Evolutionary conservation across 768 basidiomycete species (phyloP).

Genomic region (Lentinus tigrinus): DNA sequence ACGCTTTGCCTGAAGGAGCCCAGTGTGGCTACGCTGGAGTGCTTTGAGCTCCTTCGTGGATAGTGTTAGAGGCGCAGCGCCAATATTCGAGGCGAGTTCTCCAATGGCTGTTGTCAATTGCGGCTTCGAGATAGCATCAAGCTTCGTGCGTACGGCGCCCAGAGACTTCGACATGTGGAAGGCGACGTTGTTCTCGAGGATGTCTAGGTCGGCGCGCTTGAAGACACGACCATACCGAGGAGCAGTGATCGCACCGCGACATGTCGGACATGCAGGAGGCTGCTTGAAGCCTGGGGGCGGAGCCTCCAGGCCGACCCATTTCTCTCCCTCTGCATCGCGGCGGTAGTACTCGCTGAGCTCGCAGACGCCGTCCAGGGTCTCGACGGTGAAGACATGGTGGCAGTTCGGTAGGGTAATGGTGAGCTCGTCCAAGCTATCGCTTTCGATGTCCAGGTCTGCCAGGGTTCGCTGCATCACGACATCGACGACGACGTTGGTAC

Average conservation of each 20-base stretch:
- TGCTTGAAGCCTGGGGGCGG: conserved; percentile 40
- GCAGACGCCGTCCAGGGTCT: conserved; percentile 65
- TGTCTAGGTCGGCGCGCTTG: conserved; percentile 64
- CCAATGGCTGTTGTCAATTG: conserved; percentile 4
- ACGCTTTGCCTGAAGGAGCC: conserved; percentile 14
- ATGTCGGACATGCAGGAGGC: conserved; percentile 62
- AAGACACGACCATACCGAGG: conserved; percentile 59
- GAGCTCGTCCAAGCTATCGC: conserved; percentile 43
- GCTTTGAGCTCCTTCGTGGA: conserved; percentile 5
- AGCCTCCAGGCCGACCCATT: conserved; percentile 44
- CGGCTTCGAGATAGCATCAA: conserved; percentile 31
- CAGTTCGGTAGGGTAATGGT: conserved; percentile 63
- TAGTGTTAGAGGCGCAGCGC: not conserved
- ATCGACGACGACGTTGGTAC: conserved; percentile 53
- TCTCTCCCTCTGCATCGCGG: conserved; percentile 31
- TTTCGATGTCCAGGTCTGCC: conserved; percentile 43
- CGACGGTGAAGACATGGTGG: conserved; percentile 66
- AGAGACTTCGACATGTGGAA: conserved; percentile 48
- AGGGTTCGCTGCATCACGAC: conserved; percentile 53
- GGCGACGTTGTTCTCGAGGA: conserved; percentile 63
- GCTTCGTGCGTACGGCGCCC: conserved; percentile 25
- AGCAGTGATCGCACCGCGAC: conserved; percentile 54
- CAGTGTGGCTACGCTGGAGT: conserved; percentile 16
- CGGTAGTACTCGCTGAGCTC: conserved; percentile 51
- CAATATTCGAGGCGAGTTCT: not conserved